Evolutionary conservation across 768 basidiomycete genomes (phyloP), one percentile per base, ranked within the genome.

Genomic region (Collybia sordida): DNA sequence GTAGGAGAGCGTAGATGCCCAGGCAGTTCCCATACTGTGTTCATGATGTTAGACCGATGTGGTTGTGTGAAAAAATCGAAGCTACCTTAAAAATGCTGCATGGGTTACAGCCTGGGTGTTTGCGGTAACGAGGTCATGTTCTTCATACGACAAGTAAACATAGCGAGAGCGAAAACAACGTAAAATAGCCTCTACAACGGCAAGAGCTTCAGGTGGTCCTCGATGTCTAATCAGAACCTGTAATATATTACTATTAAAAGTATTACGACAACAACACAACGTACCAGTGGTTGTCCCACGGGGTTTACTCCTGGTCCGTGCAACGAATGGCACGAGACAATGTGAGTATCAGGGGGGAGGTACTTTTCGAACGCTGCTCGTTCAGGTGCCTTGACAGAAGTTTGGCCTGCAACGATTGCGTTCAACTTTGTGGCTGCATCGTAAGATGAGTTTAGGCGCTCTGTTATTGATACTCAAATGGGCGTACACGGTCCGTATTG

Each of bases 71-170:
- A 17, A 47, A 31, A 4, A 2, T 17, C 23, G 25, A 18, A 54
- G 67, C 14, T 66, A 94, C 95, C 87, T 93, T 17, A 99, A 75
- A 74, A 98, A 98, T 0, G 97, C 97, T 11, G 96, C 96, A 59
- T 99, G 97, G 0, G 93, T 98, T 12, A 97, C 96, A 0, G 96
- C 97, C 68, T 99, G 97, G 0, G 97, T 98, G 58, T 98, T 98
- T 11, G 97, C 97, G 0, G 97, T 99, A 42, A 98, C 90, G 36
- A 83, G 76, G 61, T 99, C 97, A 61, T 99, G 97, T 47, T 98
- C 93, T 54, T 95, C 90, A 68, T 97, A 98, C n/a, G 85, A 87
- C 35, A 99, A 75, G 64, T 98, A 86, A 34, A 99, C 96, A 58
- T 85, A 92, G 47, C 94, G 83, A 2, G 90, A 92, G 40, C 80